These are phyloP conservation scores for Gleditsia sinensis DNA, from an alignment of 306 rosid species.

Conservation along the genomic window DNA sequence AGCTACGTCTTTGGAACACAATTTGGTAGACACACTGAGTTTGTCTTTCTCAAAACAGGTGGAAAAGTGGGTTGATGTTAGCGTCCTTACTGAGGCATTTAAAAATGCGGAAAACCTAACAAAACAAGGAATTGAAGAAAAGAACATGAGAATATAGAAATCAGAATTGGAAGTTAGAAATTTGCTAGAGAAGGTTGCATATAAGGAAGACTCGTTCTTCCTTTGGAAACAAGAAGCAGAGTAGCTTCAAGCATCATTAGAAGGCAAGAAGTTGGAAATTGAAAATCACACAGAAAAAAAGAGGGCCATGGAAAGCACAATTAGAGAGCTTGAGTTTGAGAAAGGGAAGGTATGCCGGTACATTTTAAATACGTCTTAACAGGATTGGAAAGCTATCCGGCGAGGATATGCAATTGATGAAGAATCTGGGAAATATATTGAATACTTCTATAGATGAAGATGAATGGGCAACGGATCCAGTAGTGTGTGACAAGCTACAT, in stretches of 20 bases:
- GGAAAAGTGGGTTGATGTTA: conserved; percentile 54
- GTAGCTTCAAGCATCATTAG: conserved; percentile 48
- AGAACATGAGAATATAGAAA: conserved; percentile 35
- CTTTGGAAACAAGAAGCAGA: conserved; percentile 40
- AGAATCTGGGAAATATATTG: conserved; percentile 40
- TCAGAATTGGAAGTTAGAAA: conserved; percentile 39
- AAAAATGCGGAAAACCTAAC: conserved; percentile 40
- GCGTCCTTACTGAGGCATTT: conserved; percentile 51
- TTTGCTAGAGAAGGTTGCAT: conserved; percentile 33
- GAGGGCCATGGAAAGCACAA: conserved; percentile 35
- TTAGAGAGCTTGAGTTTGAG: conserved; percentile 48
- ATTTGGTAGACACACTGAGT: conserved; percentile 34
- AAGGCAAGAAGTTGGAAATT: conserved; percentile 50
- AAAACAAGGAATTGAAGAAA: conserved; percentile 55
- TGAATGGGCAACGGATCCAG: conserved; percentile 30
- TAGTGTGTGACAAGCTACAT: conserved; percentile 30
- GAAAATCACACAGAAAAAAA: conserved; percentile 40
- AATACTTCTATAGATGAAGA: conserved; percentile 40
- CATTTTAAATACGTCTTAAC: conserved; percentile 38
- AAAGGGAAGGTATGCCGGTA: conserved; percentile 47
- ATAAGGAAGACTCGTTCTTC: conserved; percentile 43
- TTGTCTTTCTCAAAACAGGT: conserved; percentile 50
- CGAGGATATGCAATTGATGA: conserved; percentile 48
- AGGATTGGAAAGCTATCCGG: conserved; percentile 44
- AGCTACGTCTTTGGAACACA: conserved; percentile 47